Percentiles rank a stretch among this genome's conserved stretches.
These are phyloP conservation scores for Candida sp. DNA, from an alignment of 1,139 yeast species.

Conservation along the genomic window DNA sequence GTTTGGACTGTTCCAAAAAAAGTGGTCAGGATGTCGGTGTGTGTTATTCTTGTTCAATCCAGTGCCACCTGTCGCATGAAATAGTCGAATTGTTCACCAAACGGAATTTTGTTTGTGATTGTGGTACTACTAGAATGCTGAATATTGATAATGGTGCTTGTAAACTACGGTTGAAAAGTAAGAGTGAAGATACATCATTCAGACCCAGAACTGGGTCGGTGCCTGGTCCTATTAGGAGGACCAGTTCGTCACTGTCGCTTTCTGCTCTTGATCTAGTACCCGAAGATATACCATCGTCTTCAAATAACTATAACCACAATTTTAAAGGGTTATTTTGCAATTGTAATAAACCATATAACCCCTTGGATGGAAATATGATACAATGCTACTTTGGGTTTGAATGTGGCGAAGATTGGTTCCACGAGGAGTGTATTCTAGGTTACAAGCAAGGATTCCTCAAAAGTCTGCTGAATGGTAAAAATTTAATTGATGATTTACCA, in stretches of 20 bases:
- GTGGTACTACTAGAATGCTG: constrained; percentile 74
- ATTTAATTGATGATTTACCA: constrained; percentile 38
- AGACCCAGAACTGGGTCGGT: constrained; percentile 8
- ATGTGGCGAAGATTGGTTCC: constrained; percentile 97
- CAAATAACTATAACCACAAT: constrained; percentile 72
- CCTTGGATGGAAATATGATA: constrained; percentile 74
- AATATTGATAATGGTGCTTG: constrained; percentile 52
- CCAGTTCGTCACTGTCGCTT: constrained; percentile 10
- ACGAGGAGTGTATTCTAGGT: constrained; percentile 85
- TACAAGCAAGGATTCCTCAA: constrained; percentile 27
- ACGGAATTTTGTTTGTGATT: constrained; percentile 82
- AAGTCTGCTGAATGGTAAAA: constrained; percentile 20
- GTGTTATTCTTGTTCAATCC: constrained; percentile 94
- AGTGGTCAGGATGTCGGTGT: constrained; percentile 55
- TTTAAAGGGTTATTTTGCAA: constrained; percentile 71
- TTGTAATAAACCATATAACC: constrained; percentile 66
- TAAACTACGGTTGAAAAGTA: constrained; percentile 45
- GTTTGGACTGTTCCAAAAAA: constrained; percentile 62
- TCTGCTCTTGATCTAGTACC: constrained; percentile 16
- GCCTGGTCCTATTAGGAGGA: constrained; percentile 4
- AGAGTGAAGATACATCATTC: constrained; percentile 3
- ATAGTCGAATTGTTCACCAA: constrained; percentile 83
- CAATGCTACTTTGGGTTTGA: constrained; percentile 83
- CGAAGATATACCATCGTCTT: constrained; percentile 59
- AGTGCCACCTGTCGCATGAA: constrained; percentile 87